Evolutionary conservation across 495 filamentous ascomycete species (phyloP), one percentile per base, ranked within the genome.

Genomic region (Hypomontagnella submonticulosa): DNA sequence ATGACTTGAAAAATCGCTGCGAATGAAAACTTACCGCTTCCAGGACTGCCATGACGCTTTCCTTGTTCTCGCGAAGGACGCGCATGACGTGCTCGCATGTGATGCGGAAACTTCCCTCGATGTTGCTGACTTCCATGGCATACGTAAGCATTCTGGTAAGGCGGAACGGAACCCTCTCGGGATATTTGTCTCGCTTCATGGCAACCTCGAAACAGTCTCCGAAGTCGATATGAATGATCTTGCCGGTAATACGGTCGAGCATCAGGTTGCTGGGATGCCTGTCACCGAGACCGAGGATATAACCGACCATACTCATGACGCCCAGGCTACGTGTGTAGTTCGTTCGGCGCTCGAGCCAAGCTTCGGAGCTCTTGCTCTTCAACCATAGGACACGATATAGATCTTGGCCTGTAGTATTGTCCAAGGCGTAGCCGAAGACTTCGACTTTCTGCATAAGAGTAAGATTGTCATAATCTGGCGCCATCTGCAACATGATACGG

Each of bases 301-400:
- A 98, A 55, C 95, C 95, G 7, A 97, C 95, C 94, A 99, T 99
- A n/a, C 93, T 97, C 95, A 98, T 99, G 58, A 97, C 96, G 65
- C 92, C 95, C 11, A 98, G 85, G 11, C 95, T 98, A 54, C 95
- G 89, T 37, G 96, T 98, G 79, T 98, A 99, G 70, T 97, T 99
- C 3, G 95, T 98, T 15, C 95, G 90, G 46, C 95, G 86, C 72
- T 97, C 94, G 46, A 99, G 86, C 95, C 95, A 99, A 5, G 93
- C 89, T 74, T 99, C 95, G 0, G 95, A 98, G 69, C 90, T 94
- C 83, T 97, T 97, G 76, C 91, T 95, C 87, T 98, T 98, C 46
- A 99, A 81, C 95, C 95, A 99, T 33, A 99, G 80, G 3, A 99
- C 95, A 15, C 95, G 92, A 75, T 98, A 99, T 36, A 99, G 84